Evolutionary conservation across 2,329 filamentous ascomycete genomes (phyloP).

Genomic region (Cladophialophora immunda): DNA sequence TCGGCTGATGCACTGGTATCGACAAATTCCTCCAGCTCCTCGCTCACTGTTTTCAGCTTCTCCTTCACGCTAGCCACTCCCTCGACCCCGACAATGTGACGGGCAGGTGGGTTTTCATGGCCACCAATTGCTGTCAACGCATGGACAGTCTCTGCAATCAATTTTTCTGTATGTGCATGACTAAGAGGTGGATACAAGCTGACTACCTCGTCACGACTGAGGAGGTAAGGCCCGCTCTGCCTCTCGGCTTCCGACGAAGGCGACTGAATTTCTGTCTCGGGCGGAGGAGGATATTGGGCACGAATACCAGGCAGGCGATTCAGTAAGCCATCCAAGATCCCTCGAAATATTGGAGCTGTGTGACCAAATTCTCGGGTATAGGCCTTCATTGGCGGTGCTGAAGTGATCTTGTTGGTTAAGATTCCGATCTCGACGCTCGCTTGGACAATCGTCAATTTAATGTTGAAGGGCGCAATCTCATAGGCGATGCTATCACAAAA

Average conservation of each 20-base stretch:
- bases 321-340: constrained; percentile 81
- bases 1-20: constrained; percentile 88
- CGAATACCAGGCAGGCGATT: constrained; percentile 75
- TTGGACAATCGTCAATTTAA: constrained; percentile 95
- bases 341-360: constrained; percentile 80
- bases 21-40: constrained; percentile 95
- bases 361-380: constrained; percentile 72
- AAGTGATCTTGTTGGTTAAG: constrained; percentile 85
- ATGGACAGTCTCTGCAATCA: constrained; percentile 89
- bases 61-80: constrained; percentile 89
- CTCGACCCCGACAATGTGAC: constrained; percentile 93
- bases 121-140: constrained; percentile 91
- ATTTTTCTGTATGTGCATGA: constrained; percentile 70
- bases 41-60: constrained; percentile 94
- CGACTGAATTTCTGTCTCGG: constrained; percentile 37
- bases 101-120: constrained; percentile 91
- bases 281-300: constrained; percentile 47
- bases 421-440: constrained; percentile 91
- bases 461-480: constrained; percentile 95
- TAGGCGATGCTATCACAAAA: constrained; percentile 95
- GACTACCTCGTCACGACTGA: constrained; percentile 56
- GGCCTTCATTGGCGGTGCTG: constrained; percentile 78
- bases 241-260: constrained; percentile 40
- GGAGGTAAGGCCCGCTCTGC: constrained; percentile 38
- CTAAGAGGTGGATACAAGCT: constrained; percentile 79